Base-by-base conservation (phyloP, 129 eudicot genomes). In the Kitagawia praeruptora region DNA sequence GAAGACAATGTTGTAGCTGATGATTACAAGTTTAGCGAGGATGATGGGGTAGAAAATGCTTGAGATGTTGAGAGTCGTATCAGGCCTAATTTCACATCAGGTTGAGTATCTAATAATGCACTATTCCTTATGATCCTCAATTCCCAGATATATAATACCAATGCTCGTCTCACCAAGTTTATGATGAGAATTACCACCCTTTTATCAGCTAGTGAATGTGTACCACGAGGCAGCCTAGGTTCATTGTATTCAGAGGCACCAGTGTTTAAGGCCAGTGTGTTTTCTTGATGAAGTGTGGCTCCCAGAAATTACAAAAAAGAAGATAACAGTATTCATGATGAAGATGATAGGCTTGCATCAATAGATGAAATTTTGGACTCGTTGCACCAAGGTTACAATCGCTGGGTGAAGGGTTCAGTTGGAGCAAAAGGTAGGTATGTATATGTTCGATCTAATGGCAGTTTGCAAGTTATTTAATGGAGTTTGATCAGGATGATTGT, bases 261-360 rank as follows among this genome's bases (percentile, higher is more conserved):
- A 78, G 47, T 56, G 79, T 67, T 63, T 63, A 88, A 91, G 80
- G 69, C 67, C 34, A 87, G 91, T 42, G 97, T 91, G 69, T 91
- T 91, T 85, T 8, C 83, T 72, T 90, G 90, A 51, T 81, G 89
- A 78, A 70, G 80, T 69, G 80, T 74, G 34, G 81, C 82, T 54
- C 73, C 61, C 3, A 76, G 77, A n/a, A 31, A 31, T 31, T 49
- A 25, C 27, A 45, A 21, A 78, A 81, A 75, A 19, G 83, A 82
- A 69, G 78, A 80, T 70, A 74, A 80, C 54, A 8, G 80, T 70
- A 73, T 72, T 41, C 48, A 56, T 39, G 80, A 78, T 54, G 73
- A 46, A 25, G 28, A 44, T 40, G 69, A 75, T 48, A 75, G 81
- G 77, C 83, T 70, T 80, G 71, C 90, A 58, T 82, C 90, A 4